phyloP scores from a whole-genome alignment of 2,329 filamentous ascomycete genomes.

The Verticillium nonalfalfae region DNA sequence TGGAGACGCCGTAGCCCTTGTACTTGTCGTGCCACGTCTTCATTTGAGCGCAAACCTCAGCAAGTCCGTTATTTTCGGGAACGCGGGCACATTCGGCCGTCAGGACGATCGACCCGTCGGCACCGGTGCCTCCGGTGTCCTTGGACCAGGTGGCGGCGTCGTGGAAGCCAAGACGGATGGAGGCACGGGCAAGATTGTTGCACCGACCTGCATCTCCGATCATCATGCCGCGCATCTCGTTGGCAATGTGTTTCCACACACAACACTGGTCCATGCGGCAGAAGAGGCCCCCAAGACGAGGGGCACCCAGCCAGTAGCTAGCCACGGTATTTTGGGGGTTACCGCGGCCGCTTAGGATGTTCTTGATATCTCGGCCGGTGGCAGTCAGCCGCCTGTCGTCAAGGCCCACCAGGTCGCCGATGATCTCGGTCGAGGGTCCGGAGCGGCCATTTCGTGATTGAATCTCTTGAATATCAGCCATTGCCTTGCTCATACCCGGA shows the following conservation, averaged over 20 bases:
- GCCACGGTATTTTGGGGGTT: constrained; percentile 14
- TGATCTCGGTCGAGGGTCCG: constrained; percentile 12
- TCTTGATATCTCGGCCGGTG: constrained; percentile 28
- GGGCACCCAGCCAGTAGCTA: constrained; percentile 8
- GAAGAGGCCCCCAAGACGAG: constrained; percentile 16
- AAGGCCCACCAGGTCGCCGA: constrained; percentile 32
- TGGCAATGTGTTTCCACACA: constrained; percentile 35
- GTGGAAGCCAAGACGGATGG: constrained; percentile 41
- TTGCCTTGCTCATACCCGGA: constrained; percentile 17
- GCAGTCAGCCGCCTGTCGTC: constrained; percentile 21
- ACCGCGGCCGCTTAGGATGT: constrained; percentile 23
- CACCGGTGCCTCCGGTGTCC: constrained; percentile 30
- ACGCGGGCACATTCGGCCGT: constrained; percentile 27
- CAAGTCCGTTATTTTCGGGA: constrained; percentile 39
- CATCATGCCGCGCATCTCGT: constrained; percentile 30
- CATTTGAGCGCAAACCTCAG: constrained; percentile 32
- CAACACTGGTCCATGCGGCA: constrained; percentile 35
- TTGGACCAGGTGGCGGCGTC: constrained; percentile 39
- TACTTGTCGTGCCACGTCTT: constrained; percentile 33
- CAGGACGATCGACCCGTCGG: constrained; percentile 38
- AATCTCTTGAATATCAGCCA: constrained; percentile 11
- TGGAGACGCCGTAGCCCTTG: constrained; percentile 32
- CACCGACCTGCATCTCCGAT: constrained; percentile 29
- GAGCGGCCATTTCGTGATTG: constrained; percentile 7
- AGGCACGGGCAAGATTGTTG: constrained; percentile 33